Base-by-base conservation (phyloP, 192 early-diverging fungal species). In the Umbelopsis sp. region DNA sequence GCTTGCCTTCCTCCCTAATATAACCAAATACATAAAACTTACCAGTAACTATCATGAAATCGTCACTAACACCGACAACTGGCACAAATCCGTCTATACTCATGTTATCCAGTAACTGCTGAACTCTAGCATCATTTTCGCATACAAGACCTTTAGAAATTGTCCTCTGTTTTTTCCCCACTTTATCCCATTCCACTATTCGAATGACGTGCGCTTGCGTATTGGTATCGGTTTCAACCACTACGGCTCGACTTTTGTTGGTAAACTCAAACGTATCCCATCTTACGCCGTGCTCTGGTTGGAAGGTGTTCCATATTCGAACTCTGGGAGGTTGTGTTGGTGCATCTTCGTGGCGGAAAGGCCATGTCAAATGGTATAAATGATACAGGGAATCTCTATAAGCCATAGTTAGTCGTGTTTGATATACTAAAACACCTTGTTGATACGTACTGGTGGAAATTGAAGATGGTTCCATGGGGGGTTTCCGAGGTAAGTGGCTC, bases 381-480 rank as follows among this genome's bases (percentile, higher is more conserved):
- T 61, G 55, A 25, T 61, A 61, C 30, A 61, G n/a, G 27, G 55
- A 61, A 35, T 61, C 55, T 35, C 55, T 61, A 61, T 25, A 22
- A 22, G 13, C 1, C 12, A 11, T 12, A 7, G 33, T 61, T 10
- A 61, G 55, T 6, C 37, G 10, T 41, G 27, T 30, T 30, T 30
- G 27, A 30, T 41, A 4, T 41, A 41, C 37, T 41, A 6, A 41
- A 10, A 41, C 37, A 41, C 37, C 1, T 10, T 16, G 33, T 61
- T 25, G 4, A 61, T 46, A 67, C 66, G 13, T 67, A 47, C 66
- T 67, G 66, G 20, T 67, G 66, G n/a, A 67, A 67, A 16, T 67
- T 67, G 66, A 67, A 67, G 44, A 67, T 67, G 16, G 66, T 67
- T 13, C 66, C 66, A 2, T 67, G 46, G 13, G 66, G 66, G 13